phyloP scores from a whole-genome alignment of 352 stramenopile genomes.

The Pythium apleroticum region DNA sequence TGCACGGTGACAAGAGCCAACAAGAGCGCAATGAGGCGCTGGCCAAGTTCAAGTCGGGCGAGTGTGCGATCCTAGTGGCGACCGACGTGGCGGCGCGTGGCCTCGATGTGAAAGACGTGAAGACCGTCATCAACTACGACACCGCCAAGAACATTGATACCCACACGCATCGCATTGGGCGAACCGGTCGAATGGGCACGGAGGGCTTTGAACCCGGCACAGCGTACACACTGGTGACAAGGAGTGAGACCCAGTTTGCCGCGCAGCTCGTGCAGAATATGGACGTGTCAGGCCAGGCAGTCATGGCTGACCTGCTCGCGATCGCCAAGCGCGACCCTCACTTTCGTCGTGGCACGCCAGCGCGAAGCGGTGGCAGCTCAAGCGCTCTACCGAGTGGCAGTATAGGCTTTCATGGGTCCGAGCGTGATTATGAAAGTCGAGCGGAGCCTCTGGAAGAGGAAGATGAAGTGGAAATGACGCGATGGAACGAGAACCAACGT shows the following conservation, averaged over 20 bases:
- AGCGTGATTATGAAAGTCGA: neutral
- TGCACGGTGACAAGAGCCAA: slow-evolving; percentile 85
- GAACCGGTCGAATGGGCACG: slow-evolving; percentile 81
- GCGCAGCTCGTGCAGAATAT: slow-evolving; percentile 84
- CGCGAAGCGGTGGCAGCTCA: neutral
- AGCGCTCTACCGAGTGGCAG: neutral
- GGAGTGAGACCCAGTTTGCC: slow-evolving; percentile 71
- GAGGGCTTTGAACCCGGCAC: slow-evolving; percentile 81
- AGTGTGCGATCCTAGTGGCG: slow-evolving; percentile 72
- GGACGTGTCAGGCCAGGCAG: slow-evolving; percentile 66
- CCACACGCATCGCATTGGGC: slow-evolving; percentile 88
- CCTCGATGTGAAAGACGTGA: slow-evolving; percentile 89
- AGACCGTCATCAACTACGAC: slow-evolving; percentile 91
- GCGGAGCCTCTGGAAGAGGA: slow-evolving; percentile 32
- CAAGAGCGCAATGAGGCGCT: slow-evolving; percentile 71
- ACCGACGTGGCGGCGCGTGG: slow-evolving; percentile 88
- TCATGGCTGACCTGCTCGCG: slow-evolving; percentile 53
- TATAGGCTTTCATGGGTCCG: neutral
- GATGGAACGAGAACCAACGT: slow-evolving; percentile 51
- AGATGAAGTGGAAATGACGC: slow-evolving; percentile 53
- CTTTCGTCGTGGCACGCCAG: slow-evolving; percentile 49
- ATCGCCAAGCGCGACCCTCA: slow-evolving; percentile 49
- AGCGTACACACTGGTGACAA: slow-evolving; percentile 81
- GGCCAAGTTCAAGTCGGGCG: slow-evolving; percentile 59
- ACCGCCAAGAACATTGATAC: slow-evolving; percentile 92